phyloP scores from a whole-genome alignment of 2,329 filamentous ascomycete species.

The Diaporthe amygdali region DNA sequence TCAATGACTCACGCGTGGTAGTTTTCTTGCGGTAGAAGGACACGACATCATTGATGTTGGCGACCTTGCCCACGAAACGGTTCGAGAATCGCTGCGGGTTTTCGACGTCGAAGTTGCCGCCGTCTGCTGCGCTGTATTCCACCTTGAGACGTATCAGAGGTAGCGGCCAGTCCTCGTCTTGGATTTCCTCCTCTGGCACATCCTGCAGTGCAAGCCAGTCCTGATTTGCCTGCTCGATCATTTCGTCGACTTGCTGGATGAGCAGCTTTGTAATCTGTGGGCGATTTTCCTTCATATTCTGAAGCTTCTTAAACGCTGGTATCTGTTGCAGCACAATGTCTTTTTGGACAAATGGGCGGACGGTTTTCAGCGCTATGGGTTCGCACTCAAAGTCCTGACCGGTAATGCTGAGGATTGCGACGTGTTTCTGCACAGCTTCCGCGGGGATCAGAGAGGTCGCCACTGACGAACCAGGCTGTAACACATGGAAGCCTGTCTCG shows the following conservation, averaged over 20 bases:
- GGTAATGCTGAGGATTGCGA: slow-evolving; percentile 83
- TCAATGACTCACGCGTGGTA: slow-evolving; percentile 46
- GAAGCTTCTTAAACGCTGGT: slow-evolving; percentile 76
- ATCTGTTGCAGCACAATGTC: slow-evolving; percentile 82
- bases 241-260: slow-evolving; percentile 78
- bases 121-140: slow-evolving; percentile 85
- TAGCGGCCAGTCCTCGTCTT: slow-evolving; percentile 69
- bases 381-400: slow-evolving; percentile 83
- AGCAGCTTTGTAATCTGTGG: slow-evolving; percentile 79
- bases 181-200: slow-evolving; percentile 56
- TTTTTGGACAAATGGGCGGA: slow-evolving; percentile 87
- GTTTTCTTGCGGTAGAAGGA: slow-evolving; percentile 91
- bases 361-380: slow-evolving; percentile 82
- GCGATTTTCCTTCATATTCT: slow-evolving; percentile 82
- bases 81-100: slow-evolving; percentile 97
- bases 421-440: slow-evolving; percentile 89
- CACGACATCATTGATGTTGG: slow-evolving; percentile 92
- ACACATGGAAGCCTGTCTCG: slow-evolving; percentile 91
- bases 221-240: slow-evolving; percentile 83
- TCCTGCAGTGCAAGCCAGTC: slow-evolving; percentile 84
- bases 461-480: slow-evolving; percentile 96
- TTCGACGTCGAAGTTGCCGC: slow-evolving; percentile 86
- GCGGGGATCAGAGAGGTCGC: slow-evolving; percentile 90
- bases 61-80: slow-evolving; percentile 86
- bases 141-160: slow-evolving; percentile 90